These are phyloP conservation scores for Cordyceps militaris DNA, from an alignment of 2,329 filamentous ascomycete genomes.

Conservation along the genomic window DNA sequence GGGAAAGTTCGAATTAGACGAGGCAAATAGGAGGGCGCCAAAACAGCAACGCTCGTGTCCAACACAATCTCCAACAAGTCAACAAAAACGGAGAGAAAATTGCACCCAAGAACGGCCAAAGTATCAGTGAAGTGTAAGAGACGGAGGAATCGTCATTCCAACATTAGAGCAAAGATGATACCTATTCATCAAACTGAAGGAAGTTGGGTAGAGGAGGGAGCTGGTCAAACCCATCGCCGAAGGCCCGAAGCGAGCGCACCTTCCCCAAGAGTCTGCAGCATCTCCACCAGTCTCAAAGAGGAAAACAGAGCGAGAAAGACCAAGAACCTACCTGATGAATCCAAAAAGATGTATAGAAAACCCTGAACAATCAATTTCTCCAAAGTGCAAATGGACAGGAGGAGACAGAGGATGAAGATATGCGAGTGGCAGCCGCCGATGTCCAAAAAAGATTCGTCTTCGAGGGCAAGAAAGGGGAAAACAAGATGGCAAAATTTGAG, in stretches of 20 bases:
- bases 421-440: neutral
- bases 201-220: neutral
- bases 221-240: neutral
- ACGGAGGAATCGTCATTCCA: neutral
- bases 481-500: neutral
- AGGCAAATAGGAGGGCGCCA: neutral
- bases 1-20: constrained; percentile 6
- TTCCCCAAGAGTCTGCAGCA: constrained; percentile 3
- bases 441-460: constrained; percentile 2
- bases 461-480: neutral
- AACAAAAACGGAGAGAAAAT: neutral
- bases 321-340: neutral
- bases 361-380: neutral
- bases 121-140: neutral
- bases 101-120: constrained; percentile 7
- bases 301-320: neutral
- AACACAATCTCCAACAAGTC: constrained; percentile 6
- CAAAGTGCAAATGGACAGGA: neutral
- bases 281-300: neutral
- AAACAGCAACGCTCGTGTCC: constrained; percentile 6
- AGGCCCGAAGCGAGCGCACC: neutral
- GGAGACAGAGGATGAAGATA: neutral
- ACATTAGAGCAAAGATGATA: neutral
- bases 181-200: neutral
- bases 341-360: constrained; percentile 4